phyloP scores from a whole-genome alignment of 2,329 filamentous ascomycete genomes.

The Calonectria hawksworthii region DNA sequence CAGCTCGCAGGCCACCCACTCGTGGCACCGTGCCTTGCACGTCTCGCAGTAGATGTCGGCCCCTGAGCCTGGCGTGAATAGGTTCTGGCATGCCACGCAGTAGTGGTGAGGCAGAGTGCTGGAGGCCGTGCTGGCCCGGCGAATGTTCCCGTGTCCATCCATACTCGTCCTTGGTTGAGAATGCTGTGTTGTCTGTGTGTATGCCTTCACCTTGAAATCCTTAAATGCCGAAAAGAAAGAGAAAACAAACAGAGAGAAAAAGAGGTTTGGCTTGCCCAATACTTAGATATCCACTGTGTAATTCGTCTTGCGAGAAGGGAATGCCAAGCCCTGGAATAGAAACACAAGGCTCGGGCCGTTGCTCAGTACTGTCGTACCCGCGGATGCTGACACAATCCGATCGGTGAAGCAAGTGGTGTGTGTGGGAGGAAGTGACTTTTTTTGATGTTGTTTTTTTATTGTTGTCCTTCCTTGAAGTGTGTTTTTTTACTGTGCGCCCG shows the following conservation, averaged over 20 bases:
- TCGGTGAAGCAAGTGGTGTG: not conserved
- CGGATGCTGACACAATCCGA: not conserved
- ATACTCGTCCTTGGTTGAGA: not conserved
- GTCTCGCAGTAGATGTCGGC: not conserved
- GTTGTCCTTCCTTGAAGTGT: not conserved
- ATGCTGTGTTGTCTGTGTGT: not conserved
- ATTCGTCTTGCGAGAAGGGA: not conserved
- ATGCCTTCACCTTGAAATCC: not conserved
- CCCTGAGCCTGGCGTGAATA: not conserved
- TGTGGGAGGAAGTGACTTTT: not conserved
- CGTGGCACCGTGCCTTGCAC: not conserved
- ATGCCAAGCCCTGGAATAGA: not conserved
- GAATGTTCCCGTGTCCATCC: not conserved
- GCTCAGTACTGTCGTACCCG: not conserved
- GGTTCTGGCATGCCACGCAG: constrained; percentile 20
- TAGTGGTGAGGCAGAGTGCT: not conserved
- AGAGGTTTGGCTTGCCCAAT: not conserved
- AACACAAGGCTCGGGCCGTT: constrained; percentile 4
- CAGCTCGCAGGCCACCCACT: constrained; percentile 18
- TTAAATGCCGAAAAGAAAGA: not conserved
- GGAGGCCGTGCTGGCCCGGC: not conserved
- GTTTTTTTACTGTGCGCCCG: not conserved
- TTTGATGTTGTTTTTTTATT: not conserved
- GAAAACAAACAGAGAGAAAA: not conserved
- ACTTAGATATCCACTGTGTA: not conserved